phyloP scores from a whole-genome alignment of 2,329 filamentous ascomycete species.

The Pseudogymnoascus sp. region DNA sequence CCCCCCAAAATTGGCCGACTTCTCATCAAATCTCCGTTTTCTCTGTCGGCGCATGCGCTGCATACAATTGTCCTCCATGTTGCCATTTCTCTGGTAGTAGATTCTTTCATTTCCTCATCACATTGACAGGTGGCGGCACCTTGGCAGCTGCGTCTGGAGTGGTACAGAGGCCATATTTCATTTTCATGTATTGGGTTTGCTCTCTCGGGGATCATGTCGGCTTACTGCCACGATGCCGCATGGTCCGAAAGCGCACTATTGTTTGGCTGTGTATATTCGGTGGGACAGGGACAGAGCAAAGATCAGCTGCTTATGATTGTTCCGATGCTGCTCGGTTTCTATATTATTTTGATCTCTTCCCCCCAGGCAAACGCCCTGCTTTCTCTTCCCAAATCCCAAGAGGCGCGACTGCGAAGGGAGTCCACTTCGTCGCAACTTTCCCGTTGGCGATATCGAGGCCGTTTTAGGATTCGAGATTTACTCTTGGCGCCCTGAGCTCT shows the following conservation, averaged over 20 bases:
- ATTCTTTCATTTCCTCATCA: neutral
- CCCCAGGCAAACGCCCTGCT: neutral
- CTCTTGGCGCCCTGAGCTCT: neutral
- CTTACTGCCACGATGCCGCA: constrained; percentile 1
- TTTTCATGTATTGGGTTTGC: constrained; percentile 5
- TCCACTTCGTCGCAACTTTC: neutral
- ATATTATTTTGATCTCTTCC: neutral
- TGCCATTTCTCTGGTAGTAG: neutral
- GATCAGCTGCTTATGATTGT: neutral
- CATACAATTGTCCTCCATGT: neutral
- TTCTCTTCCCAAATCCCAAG: neutral
- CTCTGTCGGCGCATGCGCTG: neutral
- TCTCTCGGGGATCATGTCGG: neutral
- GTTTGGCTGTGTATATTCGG: constrained; percentile 2
- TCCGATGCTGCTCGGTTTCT: neutral
- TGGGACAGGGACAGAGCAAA: constrained; percentile 1
- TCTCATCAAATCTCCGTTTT: neutral
- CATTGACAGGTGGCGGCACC: neutral
- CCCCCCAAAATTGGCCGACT: neutral
- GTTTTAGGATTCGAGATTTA: neutral
- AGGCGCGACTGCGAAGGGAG: too few relatives aligned
- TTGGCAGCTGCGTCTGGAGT: neutral
- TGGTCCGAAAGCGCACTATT: neutral
- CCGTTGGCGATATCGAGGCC: neutral
- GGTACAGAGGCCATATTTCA: neutral